These are phyloP conservation scores for Nicotiana undulata DNA, from an alignment of 257 asterid genomes.

Conservation along the genomic window DNA sequence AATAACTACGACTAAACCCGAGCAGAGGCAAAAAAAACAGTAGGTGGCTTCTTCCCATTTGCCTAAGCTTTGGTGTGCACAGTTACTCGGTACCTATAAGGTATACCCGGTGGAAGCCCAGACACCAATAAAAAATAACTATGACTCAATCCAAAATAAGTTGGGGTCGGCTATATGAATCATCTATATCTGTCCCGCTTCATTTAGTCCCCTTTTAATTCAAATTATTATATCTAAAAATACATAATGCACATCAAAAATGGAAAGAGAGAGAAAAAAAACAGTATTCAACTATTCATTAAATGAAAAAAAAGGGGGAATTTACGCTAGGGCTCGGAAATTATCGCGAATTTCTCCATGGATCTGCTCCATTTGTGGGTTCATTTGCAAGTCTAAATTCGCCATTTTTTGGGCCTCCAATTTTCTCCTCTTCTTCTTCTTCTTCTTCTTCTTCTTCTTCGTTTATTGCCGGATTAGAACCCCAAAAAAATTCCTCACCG, in stretches of 20 bases:
- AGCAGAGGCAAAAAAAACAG: no score
- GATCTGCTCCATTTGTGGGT: conserved; percentile 95
- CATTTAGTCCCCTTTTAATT: background rate
- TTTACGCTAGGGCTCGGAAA: conserved; percentile 78
- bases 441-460: no score
- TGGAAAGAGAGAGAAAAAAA: background rate
- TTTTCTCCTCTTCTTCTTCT: conserved; percentile 1
- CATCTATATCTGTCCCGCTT: background rate
- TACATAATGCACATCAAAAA: background rate
- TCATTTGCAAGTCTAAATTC: conserved; percentile 57
- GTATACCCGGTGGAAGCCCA: no score
- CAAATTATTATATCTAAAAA: background rate
- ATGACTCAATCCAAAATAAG: background rate
- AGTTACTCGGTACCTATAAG: no score
- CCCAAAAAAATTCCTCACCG: conserved; percentile 17
- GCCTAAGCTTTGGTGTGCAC: no score
- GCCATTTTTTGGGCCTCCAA: conserved; percentile 22
- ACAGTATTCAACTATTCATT: background rate
- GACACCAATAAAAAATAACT: background rate
- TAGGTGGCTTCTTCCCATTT: no score
- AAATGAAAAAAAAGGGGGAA: background rate
- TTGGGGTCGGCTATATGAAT: background rate
- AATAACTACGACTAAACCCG: background rate
- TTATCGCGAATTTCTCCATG: conserved; percentile 85
- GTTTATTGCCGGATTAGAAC: background rate